Evolutionary conservation across 768 basidiomycete species (phyloP), one percentile per base, ranked within the genome.

Genomic region (Pulveroboletus ravenelii): DNA sequence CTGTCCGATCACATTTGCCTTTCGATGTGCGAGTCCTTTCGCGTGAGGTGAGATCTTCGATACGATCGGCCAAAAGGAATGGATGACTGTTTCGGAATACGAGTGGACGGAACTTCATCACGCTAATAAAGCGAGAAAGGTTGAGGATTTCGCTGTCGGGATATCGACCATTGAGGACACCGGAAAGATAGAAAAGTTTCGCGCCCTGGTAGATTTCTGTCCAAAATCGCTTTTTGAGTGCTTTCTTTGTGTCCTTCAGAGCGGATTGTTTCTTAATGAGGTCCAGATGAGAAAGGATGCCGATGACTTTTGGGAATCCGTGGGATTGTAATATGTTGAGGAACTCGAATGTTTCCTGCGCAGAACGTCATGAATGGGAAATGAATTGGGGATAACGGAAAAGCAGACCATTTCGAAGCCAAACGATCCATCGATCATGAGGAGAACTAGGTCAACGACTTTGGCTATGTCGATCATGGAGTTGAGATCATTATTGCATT

Each of bases 401-500:
- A n/a, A 40, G 62, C 82, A 55, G 57, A 93, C 95, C 96, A 98
- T 99, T 72, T 98, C 96, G 58, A 98, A 95, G 5, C 96, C 96
- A 68, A 93, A 98, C 25, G 91, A 93, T 4, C 89, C 95, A 63
- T 99, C 96, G 56, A 98, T 86, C 93, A 98, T 94, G 56, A 99
- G 82, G 40, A 99, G 77, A 5, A 98, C 89, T 50, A 99, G 78
- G 71, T 98, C 96, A 8, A 91, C 96, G 50, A 98, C 82, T 71
- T 99, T 99, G 48, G 85, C 95, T 61, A 97, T 78, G 76, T 99
- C 96, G 57, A 98, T 90, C 95, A 98, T 97, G 45, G 93, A 92
- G 68, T 93, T 93, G 58, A 98, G 77, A 72, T 98, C 94, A 65
- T 93, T 97, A 61, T 93, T 93, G 72, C 93, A 98, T 70, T 98